Evolutionary conservation across 495 filamentous ascomycete species (phyloP).

Genomic region (Penicillium goetzii): DNA sequence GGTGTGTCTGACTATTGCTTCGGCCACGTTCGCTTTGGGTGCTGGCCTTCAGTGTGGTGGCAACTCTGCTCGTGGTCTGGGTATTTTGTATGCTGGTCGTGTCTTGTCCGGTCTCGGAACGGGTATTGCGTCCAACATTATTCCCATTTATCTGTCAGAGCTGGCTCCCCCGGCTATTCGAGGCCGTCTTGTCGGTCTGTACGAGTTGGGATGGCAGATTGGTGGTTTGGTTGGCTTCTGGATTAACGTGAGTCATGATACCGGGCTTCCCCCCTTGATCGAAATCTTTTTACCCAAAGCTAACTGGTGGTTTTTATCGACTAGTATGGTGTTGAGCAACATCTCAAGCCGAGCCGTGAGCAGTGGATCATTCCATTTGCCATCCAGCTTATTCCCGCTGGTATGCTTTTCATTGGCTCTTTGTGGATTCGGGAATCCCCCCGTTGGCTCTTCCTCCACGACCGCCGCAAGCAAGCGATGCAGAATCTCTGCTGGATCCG

Average conservation of each 20-base stretch:
- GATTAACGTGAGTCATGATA: slow-evolving; percentile 57
- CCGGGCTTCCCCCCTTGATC: background rate
- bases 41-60: slow-evolving; percentile 67
- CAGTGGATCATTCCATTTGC: slow-evolving; percentile 64
- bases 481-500: slow-evolving; percentile 67
- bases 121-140: slow-evolving; percentile 75
- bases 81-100: slow-evolving; percentile 68
- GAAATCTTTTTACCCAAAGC: slow-evolving; percentile 4
- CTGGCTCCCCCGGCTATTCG: slow-evolving; percentile 80
- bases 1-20: slow-evolving; percentile 56
- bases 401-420: slow-evolving; percentile 52
- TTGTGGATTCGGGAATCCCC: slow-evolving; percentile 59
- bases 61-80: slow-evolving; percentile 60
- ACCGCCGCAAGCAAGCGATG: slow-evolving; percentile 58
- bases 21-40: slow-evolving; percentile 63
- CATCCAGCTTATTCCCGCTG: slow-evolving; percentile 58
- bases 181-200: slow-evolving; percentile 76
- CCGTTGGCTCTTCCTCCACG: slow-evolving; percentile 59
- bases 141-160: slow-evolving; percentile 81
- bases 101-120: slow-evolving; percentile 74
- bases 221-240: slow-evolving; percentile 76
- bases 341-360: slow-evolving; percentile 36
- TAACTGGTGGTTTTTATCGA: slow-evolving; percentile 13
- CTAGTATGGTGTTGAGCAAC: slow-evolving; percentile 47
- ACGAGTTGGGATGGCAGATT: slow-evolving; percentile 75